Conservation (phyloP, 768 basidiomycete species). For the Sarcomyxa edulis region DNA sequence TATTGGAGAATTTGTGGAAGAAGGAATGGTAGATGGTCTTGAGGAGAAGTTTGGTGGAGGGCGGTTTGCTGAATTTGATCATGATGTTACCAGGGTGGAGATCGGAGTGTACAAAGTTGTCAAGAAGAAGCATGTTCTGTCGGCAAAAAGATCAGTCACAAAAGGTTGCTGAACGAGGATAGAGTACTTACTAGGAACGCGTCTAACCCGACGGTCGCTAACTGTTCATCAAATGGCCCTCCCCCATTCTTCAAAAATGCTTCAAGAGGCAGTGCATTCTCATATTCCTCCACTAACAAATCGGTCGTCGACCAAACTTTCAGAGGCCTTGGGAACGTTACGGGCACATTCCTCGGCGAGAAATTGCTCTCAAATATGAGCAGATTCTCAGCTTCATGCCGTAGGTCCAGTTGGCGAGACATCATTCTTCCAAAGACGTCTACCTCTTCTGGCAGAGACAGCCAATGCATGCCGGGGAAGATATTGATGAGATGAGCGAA, state of each 20-base stretch:
- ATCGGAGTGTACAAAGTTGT: conserved; percentile 95
- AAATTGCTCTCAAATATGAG: conserved; percentile 85
- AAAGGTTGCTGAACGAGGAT: not conserved
- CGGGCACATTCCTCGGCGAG: conserved; percentile 65
- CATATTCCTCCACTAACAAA: conserved; percentile 87
- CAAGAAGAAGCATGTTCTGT: conserved; percentile 95
- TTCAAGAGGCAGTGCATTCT: conserved; percentile 89
- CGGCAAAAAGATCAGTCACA: conserved; percentile 6
- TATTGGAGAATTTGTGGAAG: conserved; percentile 30
- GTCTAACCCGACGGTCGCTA: conserved; percentile 91
- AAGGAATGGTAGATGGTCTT: conserved; percentile 52
- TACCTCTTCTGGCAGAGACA: conserved; percentile 94
- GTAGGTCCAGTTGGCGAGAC: conserved; percentile 88
- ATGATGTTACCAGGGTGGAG: conserved; percentile 95
- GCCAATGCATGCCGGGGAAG: conserved; percentile 93
- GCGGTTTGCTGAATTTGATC: conserved; percentile 92
- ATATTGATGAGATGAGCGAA: conserved; percentile 76
- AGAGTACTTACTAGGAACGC: conserved; percentile 78
- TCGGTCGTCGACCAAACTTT: conserved; percentile 76
- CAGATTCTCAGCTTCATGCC: conserved; percentile 87
- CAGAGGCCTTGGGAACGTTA: conserved; percentile 88
- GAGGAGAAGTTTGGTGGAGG: conserved; percentile 60
- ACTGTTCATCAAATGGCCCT: conserved; percentile 82
- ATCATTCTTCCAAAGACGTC: conserved; percentile 95
- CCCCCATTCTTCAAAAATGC: conserved; percentile 84